phyloP scores from a whole-genome alignment of 2,329 filamentous ascomycete genomes.

The Ascochyta clinopodiicola region DNA sequence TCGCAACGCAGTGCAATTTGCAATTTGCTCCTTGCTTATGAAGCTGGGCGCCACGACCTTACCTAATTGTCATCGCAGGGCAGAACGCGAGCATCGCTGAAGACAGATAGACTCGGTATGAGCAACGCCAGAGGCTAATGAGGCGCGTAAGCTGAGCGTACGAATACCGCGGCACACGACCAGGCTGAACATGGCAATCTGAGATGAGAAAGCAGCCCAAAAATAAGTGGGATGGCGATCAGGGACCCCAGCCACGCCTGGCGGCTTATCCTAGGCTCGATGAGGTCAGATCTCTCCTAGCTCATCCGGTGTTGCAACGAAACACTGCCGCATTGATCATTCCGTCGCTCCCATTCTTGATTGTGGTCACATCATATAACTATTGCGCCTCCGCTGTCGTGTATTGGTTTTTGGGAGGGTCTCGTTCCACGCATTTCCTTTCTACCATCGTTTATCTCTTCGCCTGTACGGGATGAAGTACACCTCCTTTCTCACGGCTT shows the following conservation, averaged over 20 bases:
- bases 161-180: neutral
- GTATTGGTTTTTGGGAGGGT: neutral
- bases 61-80: neutral
- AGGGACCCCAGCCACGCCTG: constrained; percentile 16
- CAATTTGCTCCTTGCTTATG: constrained; percentile 11
- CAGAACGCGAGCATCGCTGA: neutral
- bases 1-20: constrained; percentile 11
- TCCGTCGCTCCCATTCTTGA: constrained; percentile 11
- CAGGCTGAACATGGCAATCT: constrained; percentile 4
- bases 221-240: constrained; percentile 14
- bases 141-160: constrained; percentile 1
- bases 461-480: constrained; percentile 36
- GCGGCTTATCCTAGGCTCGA: constrained; percentile 12
- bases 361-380: constrained; percentile 16
- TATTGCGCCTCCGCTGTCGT: constrained; percentile 2
- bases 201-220: constrained; percentile 9
- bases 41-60: constrained; percentile 1
- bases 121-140: neutral
- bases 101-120: neutral
- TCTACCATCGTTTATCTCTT: neutral
- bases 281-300: constrained; percentile 22
- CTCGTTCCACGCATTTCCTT: constrained; percentile 3
- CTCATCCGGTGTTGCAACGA: constrained; percentile 16
- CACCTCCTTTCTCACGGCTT: constrained; percentile 34
- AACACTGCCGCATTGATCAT: constrained; percentile 17